These are phyloP conservation scores for Inosperma sp. DNA, from an alignment of 768 basidiomycete genomes.

Conservation along the genomic window DNA sequence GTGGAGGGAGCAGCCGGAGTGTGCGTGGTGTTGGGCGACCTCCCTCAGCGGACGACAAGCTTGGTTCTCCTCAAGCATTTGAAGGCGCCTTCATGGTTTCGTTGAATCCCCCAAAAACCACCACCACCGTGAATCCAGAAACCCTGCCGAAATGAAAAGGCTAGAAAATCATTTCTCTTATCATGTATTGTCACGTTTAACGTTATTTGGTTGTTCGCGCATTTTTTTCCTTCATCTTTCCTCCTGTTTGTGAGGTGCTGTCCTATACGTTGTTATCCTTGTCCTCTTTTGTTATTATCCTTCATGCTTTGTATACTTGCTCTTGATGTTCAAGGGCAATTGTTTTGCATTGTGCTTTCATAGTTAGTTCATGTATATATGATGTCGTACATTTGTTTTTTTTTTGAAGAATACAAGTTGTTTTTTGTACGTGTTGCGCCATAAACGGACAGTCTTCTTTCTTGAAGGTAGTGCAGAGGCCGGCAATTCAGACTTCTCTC, in stretches of 20 bases:
- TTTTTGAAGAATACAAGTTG: not conserved
- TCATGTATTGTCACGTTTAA: too few species aligned
- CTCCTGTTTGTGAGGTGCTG: not conserved
- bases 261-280: too few species aligned
- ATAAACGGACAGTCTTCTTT: too few species aligned
- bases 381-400: not conserved
- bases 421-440: not conserved
- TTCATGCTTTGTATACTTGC: too few species aligned
- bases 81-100: slow-evolving; percentile 11
- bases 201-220: not conserved
- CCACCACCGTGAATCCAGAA: not conserved
- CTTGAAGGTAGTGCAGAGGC: too few species aligned
- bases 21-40: slow-evolving; percentile 8
- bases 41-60: not conserved
- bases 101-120: not conserved
- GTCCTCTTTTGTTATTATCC: too few species aligned
- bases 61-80: slow-evolving; percentile 5
- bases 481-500: too few species aligned
- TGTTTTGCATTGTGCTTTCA: too few species aligned
- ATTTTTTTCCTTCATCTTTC: slow-evolving; percentile 1
- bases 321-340: too few species aligned
- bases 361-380: too few species aligned
- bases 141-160: too few species aligned
- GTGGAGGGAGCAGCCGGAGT: slow-evolving; percentile 4
- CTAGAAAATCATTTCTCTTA: too few species aligned